Base-by-base conservation (phyloP, 2,329 filamentous ascomycete species). In the Trichoderma endophyticum region DNA sequence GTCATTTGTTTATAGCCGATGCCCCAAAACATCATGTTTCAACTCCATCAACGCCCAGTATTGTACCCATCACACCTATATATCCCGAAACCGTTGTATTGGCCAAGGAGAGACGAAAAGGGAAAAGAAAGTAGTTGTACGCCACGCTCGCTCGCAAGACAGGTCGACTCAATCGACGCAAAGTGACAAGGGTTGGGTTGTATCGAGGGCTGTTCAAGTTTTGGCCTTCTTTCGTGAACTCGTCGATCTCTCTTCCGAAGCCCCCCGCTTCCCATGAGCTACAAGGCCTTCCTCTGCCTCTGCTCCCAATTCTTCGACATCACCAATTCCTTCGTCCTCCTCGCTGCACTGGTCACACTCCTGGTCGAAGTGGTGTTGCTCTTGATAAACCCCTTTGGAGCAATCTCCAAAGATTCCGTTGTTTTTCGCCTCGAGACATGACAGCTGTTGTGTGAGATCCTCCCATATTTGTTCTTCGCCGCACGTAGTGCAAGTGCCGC, bases 341-440 rank as follows among this genome's bases (percentile, higher is more conserved):
- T 82, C 81, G 60, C 79, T 74, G 71, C 85, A 86, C 15, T 77
- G 73, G 61, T 84, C 80, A 76, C 85, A 86, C 75, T 86, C 85
- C 72, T 85, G 84, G 74, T 86, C 84, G 72, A 85, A 86, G 3
- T 73, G 73, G 76, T 86, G 85, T 71, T 84, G 78, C 73, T 86
- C 84, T 48, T 80, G 74, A 51, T 79, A 75, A 34, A 84, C 78
- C 36, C 85, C 85, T 28, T 77, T 76, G 51, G 76, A 74, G 76
- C 85, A 86, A 61, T 81, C 77, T 54, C 85, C 85, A 69, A 86
- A 86, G 12, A 74, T 75, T 62, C 82, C 84, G 26, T 80, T 81
- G 77, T 86, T 86, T 75, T 86, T 86, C 48, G 85, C 84, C 73
- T 85, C 81, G 64, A 86, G 82, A 71, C 85, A 86, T 8, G 82